phyloP scores from a whole-genome alignment of 768 basidiomycete genomes.

The Tylopilus sp. region DNA sequence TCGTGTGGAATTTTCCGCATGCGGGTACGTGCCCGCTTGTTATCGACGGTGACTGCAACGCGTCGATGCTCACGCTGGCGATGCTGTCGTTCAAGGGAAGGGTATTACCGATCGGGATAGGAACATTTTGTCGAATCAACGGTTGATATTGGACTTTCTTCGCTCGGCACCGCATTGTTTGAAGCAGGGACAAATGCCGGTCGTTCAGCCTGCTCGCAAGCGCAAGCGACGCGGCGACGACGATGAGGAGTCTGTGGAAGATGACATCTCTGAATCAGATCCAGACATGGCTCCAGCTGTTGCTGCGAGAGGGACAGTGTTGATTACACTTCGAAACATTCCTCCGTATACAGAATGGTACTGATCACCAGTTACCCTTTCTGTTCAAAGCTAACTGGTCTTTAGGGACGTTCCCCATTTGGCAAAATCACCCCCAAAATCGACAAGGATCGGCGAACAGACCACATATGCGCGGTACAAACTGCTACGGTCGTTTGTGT shows the following conservation, averaged over 20 bases:
- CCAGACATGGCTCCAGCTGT: slow-evolving; percentile 2
- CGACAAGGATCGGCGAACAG: slow-evolving; percentile 40
- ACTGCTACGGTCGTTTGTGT: slow-evolving; percentile 76
- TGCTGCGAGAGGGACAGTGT: slow-evolving; percentile 61
- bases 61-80: not conserved
- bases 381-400: slow-evolving; percentile 3
- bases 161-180: slow-evolving; percentile 66
- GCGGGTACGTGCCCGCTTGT: slow-evolving; percentile 53
- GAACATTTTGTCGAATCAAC: slow-evolving; percentile 87
- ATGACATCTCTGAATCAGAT: slow-evolving; percentile 16
- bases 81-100: slow-evolving; percentile 52
- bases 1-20: slow-evolving; percentile 97
- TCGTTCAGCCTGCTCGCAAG: slow-evolving; percentile 37
- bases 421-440: slow-evolving; percentile 68
- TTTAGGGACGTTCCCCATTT: slow-evolving; percentile 72
- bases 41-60: not conserved
- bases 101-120: slow-evolving; percentile 93
- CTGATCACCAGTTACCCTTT: no score
- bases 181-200: slow-evolving; percentile 52
- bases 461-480: slow-evolving; percentile 69
- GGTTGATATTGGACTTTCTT: slow-evolving; percentile 78
- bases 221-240: slow-evolving; percentile 43
- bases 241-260: slow-evolving; percentile 35
- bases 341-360: slow-evolving; percentile 87
- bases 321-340: slow-evolving; percentile 85